Conservation (phyloP, 768 basidiomycete species). For the Mycena epipterygia region DNA sequence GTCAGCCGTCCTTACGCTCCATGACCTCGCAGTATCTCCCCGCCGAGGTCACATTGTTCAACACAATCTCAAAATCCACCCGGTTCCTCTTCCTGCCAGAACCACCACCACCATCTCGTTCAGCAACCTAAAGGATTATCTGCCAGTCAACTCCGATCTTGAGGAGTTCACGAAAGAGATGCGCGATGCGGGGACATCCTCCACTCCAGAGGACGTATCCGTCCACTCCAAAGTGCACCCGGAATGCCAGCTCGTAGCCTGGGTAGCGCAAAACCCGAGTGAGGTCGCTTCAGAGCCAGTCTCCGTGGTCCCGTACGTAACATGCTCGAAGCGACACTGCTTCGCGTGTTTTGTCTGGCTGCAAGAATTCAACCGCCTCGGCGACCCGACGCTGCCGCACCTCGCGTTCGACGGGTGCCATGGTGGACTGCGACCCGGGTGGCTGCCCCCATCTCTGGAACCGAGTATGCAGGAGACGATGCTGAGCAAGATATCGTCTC, state of each 20-base stretch:
- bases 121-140: neutral
- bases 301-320: neutral
- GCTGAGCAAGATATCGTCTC: neutral
- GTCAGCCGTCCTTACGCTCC: neutral
- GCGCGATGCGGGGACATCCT: neutral
- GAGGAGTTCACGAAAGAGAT: neutral
- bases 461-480: neutral
- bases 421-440: neutral
- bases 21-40: neutral
- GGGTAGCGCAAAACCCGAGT: neutral
- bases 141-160: neutral
- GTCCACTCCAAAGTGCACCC: neutral
- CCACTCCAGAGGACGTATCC: neutral
- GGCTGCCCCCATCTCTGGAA: no score
- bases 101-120: no score
- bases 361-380: neutral
- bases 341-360: conserved; percentile 5
- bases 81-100: no score
- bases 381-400: neutral
- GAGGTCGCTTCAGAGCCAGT: neutral
- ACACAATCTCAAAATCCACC: no score
- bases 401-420: neutral
- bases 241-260: neutral
- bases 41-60: no score
- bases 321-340: conserved; percentile 1